Evolutionary conservation across 495 filamentous ascomycete species (phyloP).

Genomic region (Trichoderma virens): DNA sequence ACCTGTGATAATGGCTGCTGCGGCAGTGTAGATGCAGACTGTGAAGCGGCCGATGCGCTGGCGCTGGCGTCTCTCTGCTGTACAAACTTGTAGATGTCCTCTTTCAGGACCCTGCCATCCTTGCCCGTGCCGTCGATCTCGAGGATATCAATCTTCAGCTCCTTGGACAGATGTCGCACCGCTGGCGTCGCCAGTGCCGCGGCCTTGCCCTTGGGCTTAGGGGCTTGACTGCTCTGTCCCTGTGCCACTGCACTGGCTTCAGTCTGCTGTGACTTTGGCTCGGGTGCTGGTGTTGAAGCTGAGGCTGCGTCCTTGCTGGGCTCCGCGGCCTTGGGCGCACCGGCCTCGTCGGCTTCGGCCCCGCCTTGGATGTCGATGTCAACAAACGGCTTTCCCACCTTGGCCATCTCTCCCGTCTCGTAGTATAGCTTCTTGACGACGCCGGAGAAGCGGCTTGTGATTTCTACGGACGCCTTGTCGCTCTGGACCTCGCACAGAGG

Average conservation of each 20-base stretch:
- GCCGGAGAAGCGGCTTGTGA: slow-evolving; percentile 89
- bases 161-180: slow-evolving; percentile 78
- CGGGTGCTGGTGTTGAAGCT: not conserved
- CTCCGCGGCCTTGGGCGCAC: slow-evolving; percentile 30
- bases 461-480: slow-evolving; percentile 98
- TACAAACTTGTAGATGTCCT: slow-evolving; percentile 77
- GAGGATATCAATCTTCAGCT: slow-evolving; percentile 64
- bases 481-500: slow-evolving; percentile 96
- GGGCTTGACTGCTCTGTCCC: slow-evolving; percentile 10
- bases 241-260: slow-evolving; percentile 1
- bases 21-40: slow-evolving; percentile 10
- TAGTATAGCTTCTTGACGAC: slow-evolving; percentile 96
- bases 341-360: slow-evolving; percentile 38
- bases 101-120: slow-evolving; percentile 85
- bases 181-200: slow-evolving; percentile 81
- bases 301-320: slow-evolving; percentile 12
- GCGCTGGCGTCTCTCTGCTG: slow-evolving; percentile 27
- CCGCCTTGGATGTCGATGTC: slow-evolving; percentile 65
- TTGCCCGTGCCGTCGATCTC: slow-evolving; percentile 80
- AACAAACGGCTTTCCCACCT: slow-evolving; percentile 78
- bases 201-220: slow-evolving; percentile 40
- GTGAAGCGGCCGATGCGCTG: slow-evolving; percentile 10
- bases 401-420: slow-evolving; percentile 90
- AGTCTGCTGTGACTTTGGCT: not conserved
- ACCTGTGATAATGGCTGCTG: not conserved